Conservation (phyloP, 257 asterid species). For the Pogostemon cablin region DNA sequence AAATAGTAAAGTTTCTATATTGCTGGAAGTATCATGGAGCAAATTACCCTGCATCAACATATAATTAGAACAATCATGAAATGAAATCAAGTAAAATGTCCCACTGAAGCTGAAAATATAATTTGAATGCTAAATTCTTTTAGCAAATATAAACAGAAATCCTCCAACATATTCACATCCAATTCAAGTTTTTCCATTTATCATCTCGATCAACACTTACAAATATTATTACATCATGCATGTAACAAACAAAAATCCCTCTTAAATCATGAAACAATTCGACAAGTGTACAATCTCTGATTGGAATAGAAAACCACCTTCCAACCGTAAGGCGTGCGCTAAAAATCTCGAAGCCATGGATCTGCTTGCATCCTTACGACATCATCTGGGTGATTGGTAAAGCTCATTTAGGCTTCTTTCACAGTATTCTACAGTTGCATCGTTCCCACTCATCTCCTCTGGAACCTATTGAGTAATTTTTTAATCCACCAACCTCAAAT, state of each 20-base stretch:
- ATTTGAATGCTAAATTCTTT: conserved; percentile 25
- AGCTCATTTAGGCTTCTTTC: conserved; percentile 97
- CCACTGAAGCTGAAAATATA: conserved; percentile 11
- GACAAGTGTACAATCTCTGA: background rate
- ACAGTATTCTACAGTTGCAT: too few species aligned
- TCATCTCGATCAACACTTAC: conserved; percentile 22
- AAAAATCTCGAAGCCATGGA: conserved; percentile 96
- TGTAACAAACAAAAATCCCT: conserved; percentile 26
- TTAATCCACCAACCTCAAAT: too few species aligned
- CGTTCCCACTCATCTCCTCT: too few species aligned
- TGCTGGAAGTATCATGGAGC: conserved; percentile 90
- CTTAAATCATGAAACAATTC: conserved; percentile 18
- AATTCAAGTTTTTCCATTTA: conserved; percentile 30
- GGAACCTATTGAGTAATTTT: too few species aligned
- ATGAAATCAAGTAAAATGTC: conserved; percentile 1
- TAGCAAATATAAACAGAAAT: conserved; percentile 7
- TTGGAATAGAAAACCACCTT: conserved; percentile 55
- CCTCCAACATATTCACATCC: conserved; percentile 22
- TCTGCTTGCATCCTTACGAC: conserved; percentile 94
- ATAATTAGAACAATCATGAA: conserved; percentile 33
- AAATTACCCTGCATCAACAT: conserved; percentile 64
- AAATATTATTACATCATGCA: conserved; percentile 35
- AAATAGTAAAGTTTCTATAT: conserved; percentile 89
- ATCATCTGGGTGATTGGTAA: conserved; percentile 96
- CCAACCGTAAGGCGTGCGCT: conserved; percentile 97